A percentile compares a stretch with the other conserved stretches of the same genome.
Evolutionary conservation across 2,329 filamentous ascomycete species (phyloP).

Genomic region (Phialemoniopsis sp.): DNA sequence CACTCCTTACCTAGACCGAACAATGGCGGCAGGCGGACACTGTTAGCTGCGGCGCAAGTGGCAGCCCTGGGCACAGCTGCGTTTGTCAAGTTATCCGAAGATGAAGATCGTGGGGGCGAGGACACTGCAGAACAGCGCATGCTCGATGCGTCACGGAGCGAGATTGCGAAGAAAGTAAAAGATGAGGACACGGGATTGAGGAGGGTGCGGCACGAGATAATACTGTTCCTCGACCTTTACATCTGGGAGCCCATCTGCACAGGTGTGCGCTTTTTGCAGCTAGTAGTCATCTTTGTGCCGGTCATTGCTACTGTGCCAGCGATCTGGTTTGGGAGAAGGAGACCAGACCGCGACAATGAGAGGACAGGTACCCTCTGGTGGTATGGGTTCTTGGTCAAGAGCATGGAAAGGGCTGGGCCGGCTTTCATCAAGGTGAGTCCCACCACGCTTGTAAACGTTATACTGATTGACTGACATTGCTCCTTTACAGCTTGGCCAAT

Average conservation of each 20-base stretch:
- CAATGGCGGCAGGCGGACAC: slow-evolving; percentile 14
- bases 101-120: slow-evolving; percentile 42
- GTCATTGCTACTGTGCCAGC: slow-evolving; percentile 76
- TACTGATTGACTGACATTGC: background rate
- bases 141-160: slow-evolving; percentile 75
- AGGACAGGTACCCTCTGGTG: slow-evolving; percentile 84
- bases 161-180: slow-evolving; percentile 67
- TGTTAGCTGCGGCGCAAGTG: slow-evolving; percentile 30
- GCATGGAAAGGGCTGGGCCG: slow-evolving; percentile 91
- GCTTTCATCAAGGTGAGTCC: slow-evolving; percentile 86
- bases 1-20: too few relatives aligned
- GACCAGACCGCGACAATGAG: slow-evolving; percentile 66
- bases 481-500: slow-evolving; percentile 74
- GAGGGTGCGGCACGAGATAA: slow-evolving; percentile 52
- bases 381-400: slow-evolving; percentile 81
- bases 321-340: slow-evolving; percentile 71
- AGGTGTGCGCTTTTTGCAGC: slow-evolving; percentile 79
- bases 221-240: slow-evolving; percentile 66
- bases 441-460: slow-evolving; percentile 1
- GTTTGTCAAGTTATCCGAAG: slow-evolving; percentile 55
- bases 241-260: slow-evolving; percentile 86
- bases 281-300: slow-evolving; percentile 85
- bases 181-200: slow-evolving; percentile 56
- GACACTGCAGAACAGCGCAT: slow-evolving; percentile 80
- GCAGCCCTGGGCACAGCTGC: slow-evolving; percentile 47